Conservation (phyloP, 2,329 filamentous ascomycete genomes). For the Raffaelea arxii region DNA sequence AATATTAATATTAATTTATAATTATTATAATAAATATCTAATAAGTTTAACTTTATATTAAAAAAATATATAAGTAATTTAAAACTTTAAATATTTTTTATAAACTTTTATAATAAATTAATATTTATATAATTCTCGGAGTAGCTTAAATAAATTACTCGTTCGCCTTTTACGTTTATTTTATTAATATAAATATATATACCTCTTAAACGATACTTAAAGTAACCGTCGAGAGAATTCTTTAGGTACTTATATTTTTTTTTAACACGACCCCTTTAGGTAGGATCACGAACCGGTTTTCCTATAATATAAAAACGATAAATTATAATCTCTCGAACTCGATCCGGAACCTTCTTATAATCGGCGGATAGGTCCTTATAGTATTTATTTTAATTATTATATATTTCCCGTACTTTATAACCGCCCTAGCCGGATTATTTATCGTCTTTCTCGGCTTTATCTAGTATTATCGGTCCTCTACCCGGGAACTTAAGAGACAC, state of each 20-base stretch:
- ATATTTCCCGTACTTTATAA: conserved; percentile 80
- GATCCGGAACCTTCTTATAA: conserved; percentile 87
- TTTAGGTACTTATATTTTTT: conserved; percentile 69
- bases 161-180: conserved; percentile 69
- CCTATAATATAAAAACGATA: conserved; percentile 91
- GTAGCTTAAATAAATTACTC: conserved; percentile 60
- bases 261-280: conserved; percentile 96
- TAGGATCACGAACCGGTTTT: conserved; percentile 93
- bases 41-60: conserved; percentile 58
- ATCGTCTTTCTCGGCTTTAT: conserved; percentile 73
- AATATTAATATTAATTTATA: conserved; percentile 86
- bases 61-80: conserved; percentile 71
- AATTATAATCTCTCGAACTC: conserved; percentile 85
- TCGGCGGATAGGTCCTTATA: conserved; percentile 68
- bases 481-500: conserved; percentile 88
- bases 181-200: conserved; percentile 71
- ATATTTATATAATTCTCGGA: conserved; percentile 61
- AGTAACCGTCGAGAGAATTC: conserved; percentile 65
- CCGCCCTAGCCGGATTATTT: conserved; percentile 54
- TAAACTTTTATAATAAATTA: no score
- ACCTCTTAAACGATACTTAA: conserved; percentile 76
- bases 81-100: no score
- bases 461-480: conserved; percentile 81
- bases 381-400: conserved; percentile 87
- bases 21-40: conserved; percentile 88